Percentiles rank a stretch among this genome's conserved stretches.
Conservation (phyloP, 495 filamentous ascomycete species). For the Podospora fimiseda region DNA sequence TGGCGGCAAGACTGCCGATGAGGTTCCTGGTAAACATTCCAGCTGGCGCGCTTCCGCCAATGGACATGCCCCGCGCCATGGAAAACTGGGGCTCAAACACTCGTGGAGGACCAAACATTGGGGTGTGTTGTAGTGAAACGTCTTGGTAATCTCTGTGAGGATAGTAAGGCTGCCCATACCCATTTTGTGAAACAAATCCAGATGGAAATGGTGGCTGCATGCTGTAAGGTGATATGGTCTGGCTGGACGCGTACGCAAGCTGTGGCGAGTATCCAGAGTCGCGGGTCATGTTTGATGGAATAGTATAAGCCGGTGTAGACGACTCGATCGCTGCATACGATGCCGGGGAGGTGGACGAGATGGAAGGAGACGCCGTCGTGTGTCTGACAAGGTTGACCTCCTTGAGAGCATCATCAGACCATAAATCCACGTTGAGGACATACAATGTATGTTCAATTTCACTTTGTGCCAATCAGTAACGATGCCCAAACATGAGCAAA, state of each 20-base stretch:
- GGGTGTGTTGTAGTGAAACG: slow-evolving; percentile 2
- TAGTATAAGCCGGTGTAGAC: slow-evolving; percentile 28
- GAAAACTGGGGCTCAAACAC: slow-evolving; percentile 18
- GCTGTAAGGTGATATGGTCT: slow-evolving; percentile 19
- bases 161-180: slow-evolving; percentile 21
- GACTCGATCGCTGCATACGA: slow-evolving; percentile 29
- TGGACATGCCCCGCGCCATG: slow-evolving; percentile 29
- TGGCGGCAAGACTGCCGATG: slow-evolving; percentile 86
- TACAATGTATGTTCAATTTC: slow-evolving; percentile 78
- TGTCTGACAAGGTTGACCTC: slow-evolving; percentile 95
- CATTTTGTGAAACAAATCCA: slow-evolving; percentile 20
- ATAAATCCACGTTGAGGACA: slow-evolving; percentile 88
- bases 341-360: slow-evolving; percentile 59
- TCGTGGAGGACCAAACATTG: slow-evolving; percentile 18
- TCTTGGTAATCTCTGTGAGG: slow-evolving; percentile 25
- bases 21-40: slow-evolving; percentile 97
- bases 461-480: slow-evolving; percentile 23
- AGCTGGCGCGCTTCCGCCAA: slow-evolving; percentile 44
- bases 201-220: slow-evolving; percentile 21
- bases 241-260: slow-evolving; percentile 17
- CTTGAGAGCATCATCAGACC: slow-evolving; percentile 71
- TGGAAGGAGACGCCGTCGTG: slow-evolving; percentile 80
- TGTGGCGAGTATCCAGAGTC: slow-evolving; percentile 21
- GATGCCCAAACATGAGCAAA: slow-evolving; percentile 13
- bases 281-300: slow-evolving; percentile 25